phyloP scores from a whole-genome alignment of 129 eudicot genomes.

The Tagetes patula region DNA sequence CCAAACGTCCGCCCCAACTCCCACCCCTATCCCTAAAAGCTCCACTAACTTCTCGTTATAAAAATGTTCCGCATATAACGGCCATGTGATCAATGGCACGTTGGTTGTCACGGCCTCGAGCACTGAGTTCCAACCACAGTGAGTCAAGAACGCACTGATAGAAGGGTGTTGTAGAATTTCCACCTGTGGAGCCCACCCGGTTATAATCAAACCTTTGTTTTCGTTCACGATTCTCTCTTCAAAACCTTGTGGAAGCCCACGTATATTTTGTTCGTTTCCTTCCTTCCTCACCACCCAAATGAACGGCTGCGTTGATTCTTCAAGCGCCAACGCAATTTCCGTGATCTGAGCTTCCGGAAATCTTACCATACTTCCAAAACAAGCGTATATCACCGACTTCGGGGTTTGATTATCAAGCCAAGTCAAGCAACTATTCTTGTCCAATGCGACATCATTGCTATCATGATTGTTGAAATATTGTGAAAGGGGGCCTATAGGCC shows the following conservation, averaged over 20 bases:
- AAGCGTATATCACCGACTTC: slow-evolving; percentile 39
- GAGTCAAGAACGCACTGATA: slow-evolving; percentile 45
- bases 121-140: slow-evolving; percentile 60
- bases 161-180: slow-evolving; percentile 41
- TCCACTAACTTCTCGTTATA: slow-evolving; percentile 46
- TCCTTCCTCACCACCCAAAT: slow-evolving; percentile 48
- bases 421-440: slow-evolving; percentile 22
- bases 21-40: slow-evolving; percentile 37
- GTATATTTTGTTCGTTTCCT: not conserved
- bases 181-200: slow-evolving; percentile 47
- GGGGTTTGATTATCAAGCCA: slow-evolving; percentile 43
- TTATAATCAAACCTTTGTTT: slow-evolving; percentile 38
- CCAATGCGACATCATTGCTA: not conserved
- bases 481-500: slow-evolving; percentile 44
- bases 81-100: slow-evolving; percentile 52
- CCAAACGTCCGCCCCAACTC: slow-evolving; percentile 36
- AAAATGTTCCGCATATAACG: slow-evolving; percentile 46
- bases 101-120: slow-evolving; percentile 42
- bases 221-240: slow-evolving; percentile 21
- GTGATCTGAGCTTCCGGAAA: slow-evolving; percentile 42
- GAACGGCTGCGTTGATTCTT: slow-evolving; percentile 32
- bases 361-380: slow-evolving; percentile 47
- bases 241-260: slow-evolving; percentile 45
- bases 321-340: slow-evolving; percentile 48
- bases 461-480: slow-evolving; percentile 6